Evolutionary conservation across 2,329 filamentous ascomycete species (phyloP), one percentile per base, ranked within the genome.

Genomic region (Metarhizium album): DNA sequence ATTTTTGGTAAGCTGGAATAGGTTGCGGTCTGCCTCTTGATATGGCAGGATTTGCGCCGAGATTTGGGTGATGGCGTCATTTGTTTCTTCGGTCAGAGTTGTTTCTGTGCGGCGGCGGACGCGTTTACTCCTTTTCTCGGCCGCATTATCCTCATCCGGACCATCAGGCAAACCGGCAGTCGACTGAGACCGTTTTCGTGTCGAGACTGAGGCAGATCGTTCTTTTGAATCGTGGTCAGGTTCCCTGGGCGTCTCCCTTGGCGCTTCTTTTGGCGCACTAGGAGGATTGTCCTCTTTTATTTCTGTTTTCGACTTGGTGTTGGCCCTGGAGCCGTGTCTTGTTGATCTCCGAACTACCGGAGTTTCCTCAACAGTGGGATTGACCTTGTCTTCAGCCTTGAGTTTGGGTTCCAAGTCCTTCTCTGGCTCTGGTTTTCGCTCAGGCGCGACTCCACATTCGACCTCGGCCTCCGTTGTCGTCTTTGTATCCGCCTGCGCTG

Each of bases 51-150:
- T 64, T 57, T 82, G 77, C 48, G 72, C 74, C 2, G 78, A 74
- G 48, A 75, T 71, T 24, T 75, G 66, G 1, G 71, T 73, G 47
- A 71, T 75, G 6, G 76, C 70, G 53, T 82, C 79, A 14, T 75
- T 62, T 0, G 67, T 64, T 46, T 81, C 80, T 35, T 78, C 79
- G 3, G 68, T 64, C 11, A 75, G 71, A 3, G 74, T 76, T 42
- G 84, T 81, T 37, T 70, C 68, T 4, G 54, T 57, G 47, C 67
- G 58, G 49, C 82, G 73, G 45, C 82, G 74, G 29, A 81, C 81
- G 47, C 83, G 71, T 60, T 86, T 86, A 63, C 81, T 84, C 51
- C 82, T 71, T 59, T 83, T 84, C 49, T 78, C 76, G 11, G 77
- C 72, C 2, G 68, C 70, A 23, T 70, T 73, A 33, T 84, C 80